phyloP scores from a whole-genome alignment of 441 rosid species.

The Eruca vesicaria region DNA sequence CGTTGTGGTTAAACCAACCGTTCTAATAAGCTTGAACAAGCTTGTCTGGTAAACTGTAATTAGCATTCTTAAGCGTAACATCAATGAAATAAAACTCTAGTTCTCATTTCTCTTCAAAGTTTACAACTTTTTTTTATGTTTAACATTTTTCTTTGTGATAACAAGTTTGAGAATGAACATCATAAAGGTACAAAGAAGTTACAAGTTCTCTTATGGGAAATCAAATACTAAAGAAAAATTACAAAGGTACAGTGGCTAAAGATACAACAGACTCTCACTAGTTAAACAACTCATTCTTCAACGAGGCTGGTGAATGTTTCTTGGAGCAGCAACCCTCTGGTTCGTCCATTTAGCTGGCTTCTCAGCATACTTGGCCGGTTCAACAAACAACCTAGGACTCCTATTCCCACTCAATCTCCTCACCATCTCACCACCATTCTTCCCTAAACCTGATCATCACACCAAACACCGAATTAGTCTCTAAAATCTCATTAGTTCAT shows the following conservation, averaged over 20 bases:
- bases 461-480: neutral
- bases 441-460: slow-evolving; percentile 29
- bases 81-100: slow-evolving; percentile 1
- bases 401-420: slow-evolving; percentile 25
- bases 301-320: slow-evolving; percentile 60
- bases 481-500: too few relatives aligned
- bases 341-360: slow-evolving; percentile 47
- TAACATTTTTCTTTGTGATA: slow-evolving; percentile 21
- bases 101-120: slow-evolving; percentile 30
- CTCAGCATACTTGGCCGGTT: slow-evolving; percentile 48
- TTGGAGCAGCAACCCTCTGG: slow-evolving; percentile 38
- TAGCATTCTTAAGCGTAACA: too few relatives aligned
- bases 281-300: slow-evolving; percentile 29
- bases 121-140: slow-evolving; percentile 2
- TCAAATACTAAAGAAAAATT: slow-evolving; percentile 35
- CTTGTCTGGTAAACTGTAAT: too few relatives aligned
- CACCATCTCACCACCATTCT: slow-evolving; percentile 40
- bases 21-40: neutral
- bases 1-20: too few relatives aligned
- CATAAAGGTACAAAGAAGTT: slow-evolving; percentile 39
- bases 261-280: slow-evolving; percentile 23
- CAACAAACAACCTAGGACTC: slow-evolving; percentile 28
- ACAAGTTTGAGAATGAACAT: slow-evolving; percentile 36
- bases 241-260: slow-evolving; percentile 32
- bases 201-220: slow-evolving; percentile 23